These are phyloP conservation scores for Emergomyces africanus DNA, from an alignment of 2,329 filamentous ascomycete species.

Conservation along the genomic window DNA sequence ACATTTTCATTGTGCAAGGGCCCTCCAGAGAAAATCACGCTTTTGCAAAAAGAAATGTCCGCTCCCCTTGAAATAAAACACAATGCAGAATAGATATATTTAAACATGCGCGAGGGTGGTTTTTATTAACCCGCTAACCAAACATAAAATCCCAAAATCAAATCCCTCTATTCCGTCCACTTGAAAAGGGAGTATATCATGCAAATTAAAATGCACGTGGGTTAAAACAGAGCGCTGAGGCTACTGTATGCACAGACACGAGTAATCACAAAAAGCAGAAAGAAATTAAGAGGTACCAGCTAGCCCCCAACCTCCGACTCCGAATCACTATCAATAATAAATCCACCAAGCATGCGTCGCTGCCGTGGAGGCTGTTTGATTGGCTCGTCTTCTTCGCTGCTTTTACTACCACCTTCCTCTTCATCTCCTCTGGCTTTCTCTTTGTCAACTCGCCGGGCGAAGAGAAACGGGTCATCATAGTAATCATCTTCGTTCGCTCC, in stretches of 20 bases:
- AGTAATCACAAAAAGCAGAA: no score
- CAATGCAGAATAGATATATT: background rate
- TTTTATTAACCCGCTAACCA: background rate
- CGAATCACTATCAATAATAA: slow-evolving; percentile 33
- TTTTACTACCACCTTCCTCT: slow-evolving; percentile 6
- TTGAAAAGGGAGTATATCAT: no score
- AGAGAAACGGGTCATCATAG: slow-evolving; percentile 1
- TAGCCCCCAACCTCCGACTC: slow-evolving; percentile 16
- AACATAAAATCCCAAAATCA: background rate
- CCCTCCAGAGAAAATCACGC: no score
- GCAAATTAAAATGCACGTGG: no score
- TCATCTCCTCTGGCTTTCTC: background rate
- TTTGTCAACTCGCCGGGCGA: background rate
- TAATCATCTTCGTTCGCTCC: slow-evolving; percentile 17
- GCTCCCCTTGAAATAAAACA: background rate
- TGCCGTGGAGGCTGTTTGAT: slow-evolving; percentile 20
- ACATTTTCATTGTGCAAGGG: no score
- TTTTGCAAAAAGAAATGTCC: background rate
- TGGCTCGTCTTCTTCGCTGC: slow-evolving; percentile 20
- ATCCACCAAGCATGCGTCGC: slow-evolving; percentile 24
- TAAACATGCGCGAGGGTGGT: background rate
- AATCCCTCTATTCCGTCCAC: background rate
- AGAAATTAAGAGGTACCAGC: background rate
- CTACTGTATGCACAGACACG: no score
- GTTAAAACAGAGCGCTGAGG: no score